A percentile compares a stretch with the other conserved stretches of the same genome.
Conservation (phyloP, 2,329 filamentous ascomycete genomes). For the Balansia obtecta region DNA sequence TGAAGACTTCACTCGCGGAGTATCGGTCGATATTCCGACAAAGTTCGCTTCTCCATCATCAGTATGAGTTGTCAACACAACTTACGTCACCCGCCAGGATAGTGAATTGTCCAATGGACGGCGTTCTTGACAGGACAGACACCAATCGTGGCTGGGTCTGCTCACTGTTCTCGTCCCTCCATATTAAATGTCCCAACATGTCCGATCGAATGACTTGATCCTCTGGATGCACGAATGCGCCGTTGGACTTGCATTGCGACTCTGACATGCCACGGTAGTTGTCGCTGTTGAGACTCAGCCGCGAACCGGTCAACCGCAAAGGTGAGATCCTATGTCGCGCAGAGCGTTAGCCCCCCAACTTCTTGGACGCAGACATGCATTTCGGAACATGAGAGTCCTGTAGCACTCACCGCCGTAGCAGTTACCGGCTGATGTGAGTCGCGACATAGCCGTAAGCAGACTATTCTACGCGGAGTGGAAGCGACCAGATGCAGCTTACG, state of each 20-base stretch:
- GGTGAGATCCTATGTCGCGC: not conserved
- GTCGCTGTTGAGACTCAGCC: not conserved
- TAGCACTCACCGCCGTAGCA: not conserved
- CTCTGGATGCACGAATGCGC: not conserved
- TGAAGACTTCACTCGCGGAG: too few relatives aligned
- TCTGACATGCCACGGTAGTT: not conserved
- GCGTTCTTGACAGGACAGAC: too few relatives aligned
- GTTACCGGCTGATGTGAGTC: not conserved
- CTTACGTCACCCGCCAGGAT: too few relatives aligned
- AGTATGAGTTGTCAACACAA: too few relatives aligned
- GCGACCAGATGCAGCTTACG: not conserved
- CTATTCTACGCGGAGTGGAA: not conserved
- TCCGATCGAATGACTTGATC: not conserved
- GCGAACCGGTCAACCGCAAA: not conserved
- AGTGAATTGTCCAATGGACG: too few relatives aligned
- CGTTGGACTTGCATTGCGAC: not conserved
- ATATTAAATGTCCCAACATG: not conserved
- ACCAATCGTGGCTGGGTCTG: too few relatives aligned
- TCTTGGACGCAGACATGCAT: not conserved
- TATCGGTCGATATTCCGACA: too few relatives aligned
- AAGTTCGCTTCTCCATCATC: too few relatives aligned
- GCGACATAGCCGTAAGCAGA: not conserved
- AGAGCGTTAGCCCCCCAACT: not conserved
- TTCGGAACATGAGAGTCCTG: not conserved
- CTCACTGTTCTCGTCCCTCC: not conserved